phyloP scores from a whole-genome alignment of 257 asterid genomes.

The Solanum sejunctum region DNA sequence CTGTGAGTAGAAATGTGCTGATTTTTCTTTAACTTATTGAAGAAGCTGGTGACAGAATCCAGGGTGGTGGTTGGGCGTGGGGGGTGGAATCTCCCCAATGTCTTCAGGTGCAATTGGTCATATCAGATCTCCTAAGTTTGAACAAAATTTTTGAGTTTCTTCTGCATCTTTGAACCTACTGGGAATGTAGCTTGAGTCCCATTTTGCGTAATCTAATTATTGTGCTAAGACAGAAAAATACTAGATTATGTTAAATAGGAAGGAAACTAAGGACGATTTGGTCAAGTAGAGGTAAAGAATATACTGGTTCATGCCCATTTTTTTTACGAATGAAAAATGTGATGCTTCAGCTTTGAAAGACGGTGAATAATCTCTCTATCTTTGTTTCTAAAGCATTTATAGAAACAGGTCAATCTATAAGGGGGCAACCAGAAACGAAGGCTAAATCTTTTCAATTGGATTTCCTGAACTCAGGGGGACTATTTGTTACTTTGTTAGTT shows the following conservation, averaged over 20 bases:
- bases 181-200: background rate
- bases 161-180: too few relatives aligned
- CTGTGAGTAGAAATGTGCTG: too few relatives aligned
- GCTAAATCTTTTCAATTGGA: background rate
- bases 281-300: background rate
- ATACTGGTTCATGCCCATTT: background rate
- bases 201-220: background rate
- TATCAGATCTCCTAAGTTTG: too few relatives aligned
- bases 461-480: background rate
- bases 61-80: too few relatives aligned
- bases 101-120: too few relatives aligned
- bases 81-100: too few relatives aligned
- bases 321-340: background rate
- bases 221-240: background rate
- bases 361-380: background rate
- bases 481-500: background rate
- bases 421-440: background rate
- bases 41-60: too few relatives aligned
- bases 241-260: background rate
- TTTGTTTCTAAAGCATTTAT: background rate
- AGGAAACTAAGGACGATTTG: background rate
- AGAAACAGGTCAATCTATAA: background rate
- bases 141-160: too few relatives aligned
- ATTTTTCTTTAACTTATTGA: too few relatives aligned
- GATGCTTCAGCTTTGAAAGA: background rate